Evolutionary conservation across 2,329 filamentous ascomycete species (phyloP).

Genomic region (Diaporthe australafricana): DNA sequence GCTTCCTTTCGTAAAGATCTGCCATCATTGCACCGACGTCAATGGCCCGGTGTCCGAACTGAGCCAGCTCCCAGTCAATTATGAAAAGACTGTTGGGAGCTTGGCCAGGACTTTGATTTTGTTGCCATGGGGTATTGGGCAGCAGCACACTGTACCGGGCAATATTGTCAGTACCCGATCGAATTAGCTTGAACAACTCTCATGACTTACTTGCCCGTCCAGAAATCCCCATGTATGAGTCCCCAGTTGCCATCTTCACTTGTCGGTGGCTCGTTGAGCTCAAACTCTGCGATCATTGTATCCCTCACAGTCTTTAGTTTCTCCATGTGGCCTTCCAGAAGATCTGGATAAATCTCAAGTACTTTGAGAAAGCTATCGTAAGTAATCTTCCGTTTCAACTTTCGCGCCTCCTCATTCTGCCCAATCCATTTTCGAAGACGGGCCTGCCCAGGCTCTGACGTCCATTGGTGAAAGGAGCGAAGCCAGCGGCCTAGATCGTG

Average conservation of each 20-base stretch:
- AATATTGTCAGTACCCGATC: neutral
- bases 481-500: slow-evolving; percentile 48
- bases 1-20: slow-evolving; percentile 53
- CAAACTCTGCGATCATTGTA: slow-evolving; percentile 44
- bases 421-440: slow-evolving; percentile 39
- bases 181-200: too few species aligned
- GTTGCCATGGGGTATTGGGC: neutral
- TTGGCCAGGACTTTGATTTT: neutral
- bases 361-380: slow-evolving; percentile 50
- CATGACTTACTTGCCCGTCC: slow-evolving; percentile 53
- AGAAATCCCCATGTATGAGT: slow-evolving; percentile 55
- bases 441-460: slow-evolving; percentile 39
- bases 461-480: slow-evolving; percentile 50
- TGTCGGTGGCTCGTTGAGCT: slow-evolving; percentile 33
- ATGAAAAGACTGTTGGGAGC: slow-evolving; percentile 47
- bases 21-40: slow-evolving; percentile 56
- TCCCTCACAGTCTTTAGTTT: slow-evolving; percentile 46
- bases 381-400: slow-evolving; percentile 52
- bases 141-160: neutral
- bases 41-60: slow-evolving; percentile 51
- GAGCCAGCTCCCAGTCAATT: slow-evolving; percentile 57
- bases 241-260: slow-evolving; percentile 38
- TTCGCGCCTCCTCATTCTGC: slow-evolving; percentile 48
- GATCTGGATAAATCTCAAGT: slow-evolving; percentile 47
- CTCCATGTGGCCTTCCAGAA: slow-evolving; percentile 43